Evolutionary conservation across 2,329 filamentous ascomycete species (phyloP), one percentile per base, ranked within the genome.

Genomic region (Colletotrichum godetiae): DNA sequence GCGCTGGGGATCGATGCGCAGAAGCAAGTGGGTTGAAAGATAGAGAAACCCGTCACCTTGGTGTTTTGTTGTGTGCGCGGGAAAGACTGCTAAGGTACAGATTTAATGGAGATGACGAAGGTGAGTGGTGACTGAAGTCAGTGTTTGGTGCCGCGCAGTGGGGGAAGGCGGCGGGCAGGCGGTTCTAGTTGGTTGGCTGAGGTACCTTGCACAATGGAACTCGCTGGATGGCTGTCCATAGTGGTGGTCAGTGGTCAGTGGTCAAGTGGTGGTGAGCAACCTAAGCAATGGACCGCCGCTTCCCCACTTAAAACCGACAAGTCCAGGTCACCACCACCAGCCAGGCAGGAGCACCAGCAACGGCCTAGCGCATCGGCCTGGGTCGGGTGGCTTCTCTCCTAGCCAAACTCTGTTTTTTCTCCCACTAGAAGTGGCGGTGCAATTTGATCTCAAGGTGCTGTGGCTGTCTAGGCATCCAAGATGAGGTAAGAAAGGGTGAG

Each of bases 101-200:
- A 74, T 63, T 74, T 74, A 63, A 74, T 71, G 67, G 72, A 74
- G 72, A 74, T 74, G 72, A 74, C 72, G 72, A 74, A 72, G 72
- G 57, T 68, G 31, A 68, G 59, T 74, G 72, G 72, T 72, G 72
- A 74, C 72, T 74, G 72, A 72, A 74, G 72, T 74, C 62, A 67
- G 72, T 72, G 68, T 72, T 73, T 70, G 68, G 57, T 72, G 68
- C 72, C 24, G 49, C 56, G 52, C 63, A 72, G 68, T 67, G 68
- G 72, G 67, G 72, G 57, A 61, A 29, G 62, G 63, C 57, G 68
- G 52, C 61, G 35, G 64, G 49, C 63, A 35, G 56, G 65, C 24
- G 46, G 56, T 53, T 64, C 42, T 33, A 67, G 68, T 72, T 67
- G 68, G 68, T 72, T 67, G 72, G 72, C 68, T 64, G 66, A 73